Evolutionary conservation across 2,329 filamentous ascomycete genomes (phyloP), one percentile per base, ranked within the genome.

Genomic region (Xylariaceae sp.): DNA sequence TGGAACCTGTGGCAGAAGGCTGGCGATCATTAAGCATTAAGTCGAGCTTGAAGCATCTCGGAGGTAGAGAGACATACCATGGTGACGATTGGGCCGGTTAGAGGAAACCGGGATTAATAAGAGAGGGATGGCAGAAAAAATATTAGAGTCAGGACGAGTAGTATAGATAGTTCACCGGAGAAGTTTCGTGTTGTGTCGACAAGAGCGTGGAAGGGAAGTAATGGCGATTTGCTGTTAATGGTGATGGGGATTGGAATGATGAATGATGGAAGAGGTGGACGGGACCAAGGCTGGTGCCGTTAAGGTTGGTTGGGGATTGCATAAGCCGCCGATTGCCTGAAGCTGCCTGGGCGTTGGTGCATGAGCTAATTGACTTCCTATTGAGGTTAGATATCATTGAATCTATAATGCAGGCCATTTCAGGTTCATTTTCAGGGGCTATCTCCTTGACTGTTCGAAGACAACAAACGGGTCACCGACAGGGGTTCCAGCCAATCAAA

Each of bases 1-100:
- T 90, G 77, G 83, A 79, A 75, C 94, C 94, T 71, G 89, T 96
- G 77, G 94, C 93, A 80, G 90, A 93, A 83, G 92, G 92, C 92
- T 97, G 17, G 15, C 18, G 18, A 13, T 8, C 15, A 55, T 71
- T 64, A 72, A 30, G 23, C 4, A 66, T 61, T 51, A 65, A 62
- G 59, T 53, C 23, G 5, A 30, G 23, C 23, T 30, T 17, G 23
- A 48, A 45, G 10, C 17, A 17, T 47, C 34, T 51, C 47, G 23
- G 18, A 47, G 58, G 59, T 53, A 57, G 30, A 17, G 17, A 13
- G 47, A 60, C 65, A 47, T 66, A 72, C 70, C 69, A 72, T 72
- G 53, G 64, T 68, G 66, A 58, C 37, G 10, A 51, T 44, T 48
- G 53, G 59, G 57, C 58, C 62, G 34, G 35, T 15, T 51, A 15